phyloP scores from a whole-genome alignment of 2,329 filamentous ascomycete genomes.

The Aspergillus hiratsukae region DNA sequence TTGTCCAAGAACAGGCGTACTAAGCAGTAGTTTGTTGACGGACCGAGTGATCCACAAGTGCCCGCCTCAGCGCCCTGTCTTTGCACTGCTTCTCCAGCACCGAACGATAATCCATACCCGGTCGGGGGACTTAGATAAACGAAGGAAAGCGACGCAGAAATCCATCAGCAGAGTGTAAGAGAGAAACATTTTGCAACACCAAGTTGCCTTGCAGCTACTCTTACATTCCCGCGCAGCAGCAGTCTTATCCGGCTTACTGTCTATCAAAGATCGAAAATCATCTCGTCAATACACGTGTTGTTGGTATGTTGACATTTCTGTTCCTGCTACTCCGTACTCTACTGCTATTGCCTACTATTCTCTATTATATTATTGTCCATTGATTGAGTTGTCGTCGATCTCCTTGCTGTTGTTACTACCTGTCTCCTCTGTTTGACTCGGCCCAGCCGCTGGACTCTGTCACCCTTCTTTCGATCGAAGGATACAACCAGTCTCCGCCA shows the following conservation, averaged over 20 bases:
- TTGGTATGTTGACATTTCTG: conserved; percentile 11
- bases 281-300: conserved; percentile 16
- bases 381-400: background rate
- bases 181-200: conserved; percentile 14
- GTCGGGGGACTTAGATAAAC: conserved; percentile 4
- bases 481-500: background rate
- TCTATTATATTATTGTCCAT: background rate
- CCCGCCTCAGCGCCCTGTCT: conserved; percentile 1
- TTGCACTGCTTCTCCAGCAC: conserved; percentile 5
- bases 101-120: conserved; percentile 9
- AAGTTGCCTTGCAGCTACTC: conserved; percentile 20
- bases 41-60: conserved; percentile 12
- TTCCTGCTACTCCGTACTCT: background rate
- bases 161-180: conserved; percentile 2
- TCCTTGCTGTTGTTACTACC: background rate
- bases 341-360: background rate
- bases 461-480: background rate
- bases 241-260: conserved; percentile 7
- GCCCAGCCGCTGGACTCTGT: background rate
- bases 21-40: conserved; percentile 11
- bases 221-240: conserved; percentile 17
- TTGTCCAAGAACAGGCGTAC: conserved; percentile 3
- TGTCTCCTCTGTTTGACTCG: background rate
- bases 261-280: conserved; percentile 8
- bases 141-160: conserved; percentile 1